These are phyloP conservation scores for Alternaria gansuensis DNA, from an alignment of 2,329 filamentous ascomycete genomes.

Conservation along the genomic window DNA sequence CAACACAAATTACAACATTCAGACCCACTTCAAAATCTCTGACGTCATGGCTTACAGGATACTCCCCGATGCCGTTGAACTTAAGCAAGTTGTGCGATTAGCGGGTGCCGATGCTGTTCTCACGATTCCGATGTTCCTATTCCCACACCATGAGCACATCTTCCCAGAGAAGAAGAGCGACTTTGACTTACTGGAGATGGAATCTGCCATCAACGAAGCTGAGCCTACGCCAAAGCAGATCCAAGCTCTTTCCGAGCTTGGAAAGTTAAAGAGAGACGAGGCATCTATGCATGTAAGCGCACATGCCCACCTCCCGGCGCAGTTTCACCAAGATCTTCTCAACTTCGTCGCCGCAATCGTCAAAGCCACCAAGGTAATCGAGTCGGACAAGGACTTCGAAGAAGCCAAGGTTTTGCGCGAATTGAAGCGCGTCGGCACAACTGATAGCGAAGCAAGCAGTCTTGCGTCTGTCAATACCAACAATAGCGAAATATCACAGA, in stretches of 20 bases:
- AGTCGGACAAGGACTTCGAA: constrained; percentile 60
- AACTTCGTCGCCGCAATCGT: constrained; percentile 64
- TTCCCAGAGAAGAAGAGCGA: constrained; percentile 56
- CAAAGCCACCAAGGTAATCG: constrained; percentile 67
- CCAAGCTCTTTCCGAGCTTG: constrained; percentile 54
- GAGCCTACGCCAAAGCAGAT: constrained; percentile 57
- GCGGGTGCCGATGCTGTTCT: constrained; percentile 62
- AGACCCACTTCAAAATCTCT: constrained; percentile 55
- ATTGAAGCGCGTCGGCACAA: constrained; percentile 40
- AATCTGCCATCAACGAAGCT: constrained; percentile 53
- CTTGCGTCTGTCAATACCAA: constrained; percentile 33
- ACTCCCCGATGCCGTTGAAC: constrained; percentile 53
- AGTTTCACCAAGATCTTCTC: constrained; percentile 62
- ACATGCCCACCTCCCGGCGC: constrained; percentile 60
- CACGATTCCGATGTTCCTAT: constrained; percentile 59
- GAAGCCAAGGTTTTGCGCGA: constrained; percentile 44
- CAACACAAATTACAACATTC: constrained; percentile 60
- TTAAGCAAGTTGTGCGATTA: constrained; percentile 61
- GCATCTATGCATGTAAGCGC: constrained; percentile 59
- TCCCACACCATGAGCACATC: constrained; percentile 65
- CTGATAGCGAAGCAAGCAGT: constrained; percentile 37
- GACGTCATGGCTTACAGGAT: constrained; percentile 63
- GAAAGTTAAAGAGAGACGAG: constrained; percentile 58
- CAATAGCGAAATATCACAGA: constrained; percentile 24
- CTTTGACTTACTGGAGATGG: constrained; percentile 44